Percentiles rank a stretch among this genome's conserved stretches.
Conservation (phyloP, 805 yeast species). For the Nakazawaea populi region DNA sequence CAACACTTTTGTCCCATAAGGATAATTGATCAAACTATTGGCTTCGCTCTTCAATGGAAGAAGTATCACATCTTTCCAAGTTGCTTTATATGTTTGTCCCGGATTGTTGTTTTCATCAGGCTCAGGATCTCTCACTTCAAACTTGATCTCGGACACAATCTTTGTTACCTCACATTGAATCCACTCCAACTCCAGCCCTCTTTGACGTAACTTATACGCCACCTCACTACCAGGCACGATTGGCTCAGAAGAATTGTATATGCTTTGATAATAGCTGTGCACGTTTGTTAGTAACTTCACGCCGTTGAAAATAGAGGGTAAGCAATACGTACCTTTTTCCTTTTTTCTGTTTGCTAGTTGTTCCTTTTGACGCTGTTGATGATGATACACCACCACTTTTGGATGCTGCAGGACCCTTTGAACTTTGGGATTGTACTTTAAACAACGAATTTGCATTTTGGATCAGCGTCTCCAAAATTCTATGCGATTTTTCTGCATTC, state of each 20-base stretch:
- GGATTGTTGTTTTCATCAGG: slow-evolving; percentile 91
- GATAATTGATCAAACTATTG: slow-evolving; percentile 43
- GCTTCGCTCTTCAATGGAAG: slow-evolving; percentile 54
- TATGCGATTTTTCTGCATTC: slow-evolving; percentile 47
- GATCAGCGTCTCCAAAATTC: slow-evolving; percentile 34
- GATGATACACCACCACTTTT: background rate
- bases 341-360: slow-evolving; percentile 16
- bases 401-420: slow-evolving; percentile 7
- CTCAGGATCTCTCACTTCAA: slow-evolving; percentile 95
- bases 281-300: background rate
- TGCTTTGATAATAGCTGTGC: slow-evolving; percentile 34
- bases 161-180: slow-evolving; percentile 87
- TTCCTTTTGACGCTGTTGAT: background rate
- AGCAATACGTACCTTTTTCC: slow-evolving; percentile 20
- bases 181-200: slow-evolving; percentile 85
- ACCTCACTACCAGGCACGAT: slow-evolving; percentile 71
- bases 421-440: slow-evolving; percentile 16
- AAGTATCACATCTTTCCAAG: slow-evolving; percentile 69
- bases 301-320: slow-evolving; percentile 2
- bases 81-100: slow-evolving; percentile 80
- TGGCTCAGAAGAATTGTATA: slow-evolving; percentile 54
- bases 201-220: slow-evolving; percentile 71
- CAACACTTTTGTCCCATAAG: slow-evolving; percentile 74
- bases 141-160: slow-evolving; percentile 60
- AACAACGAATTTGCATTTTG: slow-evolving; percentile 44